Evolutionary conservation across 2,329 filamentous ascomycete species (phyloP), one percentile per base, ranked within the genome.

Genomic region (Pseudomassariella vexata): DNA sequence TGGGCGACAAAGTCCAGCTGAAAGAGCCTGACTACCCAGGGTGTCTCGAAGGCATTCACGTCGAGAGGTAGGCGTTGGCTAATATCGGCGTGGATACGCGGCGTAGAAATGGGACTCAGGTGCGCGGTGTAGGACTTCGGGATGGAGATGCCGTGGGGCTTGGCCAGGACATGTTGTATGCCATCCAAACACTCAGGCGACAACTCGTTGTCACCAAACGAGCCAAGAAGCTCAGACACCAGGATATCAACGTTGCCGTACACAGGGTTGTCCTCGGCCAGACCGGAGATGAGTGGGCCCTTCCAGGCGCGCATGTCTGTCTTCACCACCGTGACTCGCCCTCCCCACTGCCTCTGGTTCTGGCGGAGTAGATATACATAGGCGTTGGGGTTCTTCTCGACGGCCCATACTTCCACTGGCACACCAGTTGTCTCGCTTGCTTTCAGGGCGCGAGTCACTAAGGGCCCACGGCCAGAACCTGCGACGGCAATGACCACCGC

Each of bases 361-460:
- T 94, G 87, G 16, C 85, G 75, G 40, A 95, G 79, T 3, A 98
- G 75, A 44, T 95, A 80, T 6, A 98, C 89, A 54, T 90, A 96
- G 1, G 92, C 92, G 52, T 98, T 96, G 4, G 87, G 92, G 59
- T 98, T 98, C 71, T 98, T 98, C 61, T 98, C 92, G 4, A 98
- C 78, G 0, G 86, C 92, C 79, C 88, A 96, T 27, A 94, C 73
- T 45, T 89, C 80, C 30, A 96, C 83, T 14, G 78, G 68, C 4
- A 95, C 81, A 2, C 82, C 81, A 2, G 87, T 83, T 11, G 67
- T 71, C 40, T 79, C 70, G 47, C 87, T 90, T 9, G 92, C 94
- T 38, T 78, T 78, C 17, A 98, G 64, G 1, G 87, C 87, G 29
- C 92, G 77, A 2, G 87, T 92, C 10, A 98, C 89, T 2, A 98